These are phyloP conservation scores for Bolboschoenoplectus hybrid DNA, from an alignment of 202 grass and related monocot genomes.

Conservation along the genomic window DNA sequence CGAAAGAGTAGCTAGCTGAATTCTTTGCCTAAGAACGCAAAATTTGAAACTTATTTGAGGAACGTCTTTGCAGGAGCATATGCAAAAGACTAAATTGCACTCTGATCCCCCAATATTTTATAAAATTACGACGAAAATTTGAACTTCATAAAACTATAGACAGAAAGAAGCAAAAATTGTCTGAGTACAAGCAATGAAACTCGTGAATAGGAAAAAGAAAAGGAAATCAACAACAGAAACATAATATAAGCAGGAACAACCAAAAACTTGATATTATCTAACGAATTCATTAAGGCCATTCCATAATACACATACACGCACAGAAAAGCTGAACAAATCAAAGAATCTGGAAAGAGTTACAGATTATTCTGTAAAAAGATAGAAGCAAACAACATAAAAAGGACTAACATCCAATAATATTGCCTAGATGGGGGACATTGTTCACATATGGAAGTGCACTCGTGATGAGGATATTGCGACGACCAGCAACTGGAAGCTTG, in stretches of 20 bases:
- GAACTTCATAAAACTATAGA: background rate
- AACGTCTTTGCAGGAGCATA: background rate
- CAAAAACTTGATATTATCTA: background rate
- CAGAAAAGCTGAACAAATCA: background rate
- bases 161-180: background rate
- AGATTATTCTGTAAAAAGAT: background rate
- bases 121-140: background rate
- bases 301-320: background rate
- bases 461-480: conserved; percentile 82
- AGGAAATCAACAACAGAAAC: background rate
- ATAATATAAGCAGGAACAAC: background rate
- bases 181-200: background rate
- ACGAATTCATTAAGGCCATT: background rate
- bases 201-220: background rate
- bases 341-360: background rate
- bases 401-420: conserved; percentile 74
- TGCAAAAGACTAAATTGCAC: background rate
- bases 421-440: conserved; percentile 93
- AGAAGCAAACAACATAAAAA: background rate
- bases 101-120: background rate
- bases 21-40: background rate
- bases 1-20: background rate
- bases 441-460: conserved; percentile 86
- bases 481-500: conserved; percentile 56
- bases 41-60: background rate